Evolutionary conservation across 116 monocot genomes (phyloP), one percentile per base, ranked within the genome.

Genomic region (Trichopus zeylanicus): DNA sequence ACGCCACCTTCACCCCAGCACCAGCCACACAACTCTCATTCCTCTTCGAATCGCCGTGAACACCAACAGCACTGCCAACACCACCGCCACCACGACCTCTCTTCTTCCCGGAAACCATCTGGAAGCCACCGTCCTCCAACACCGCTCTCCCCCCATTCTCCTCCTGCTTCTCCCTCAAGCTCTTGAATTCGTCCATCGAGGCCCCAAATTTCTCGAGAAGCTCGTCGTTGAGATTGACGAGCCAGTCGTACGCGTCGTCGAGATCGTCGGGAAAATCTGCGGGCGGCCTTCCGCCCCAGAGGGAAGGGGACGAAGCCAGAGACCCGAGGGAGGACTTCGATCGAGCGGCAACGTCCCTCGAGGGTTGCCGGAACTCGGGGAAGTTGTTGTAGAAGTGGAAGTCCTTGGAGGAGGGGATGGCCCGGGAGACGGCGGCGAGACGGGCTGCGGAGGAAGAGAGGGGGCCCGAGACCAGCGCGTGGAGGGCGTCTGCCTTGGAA

Each of bases 351-450:
- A 84, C 66, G 25, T 67, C 71, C 26, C 53, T 62, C 46, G 64
- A 53, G 1, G 84, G 84, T 58, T 51, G 7, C 37, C 75, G 75
- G 64, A 98, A 98, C 21, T 75, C 73, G 46, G 67, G 62, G 74
- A 98, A 98, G 73, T 82, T 91, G 64, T 78, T 65, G 66, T 80
- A 98, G 73, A 91, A 98, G 54, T 98, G 87, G 78, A 91, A 98
- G 67, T 98, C 97, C 64, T 38, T 70, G 24, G 56, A 71, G 31
- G 68, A 64, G 1, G 97, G 97, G 67, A 98, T 61, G 29, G 63
- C 57, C 4, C 85, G 74, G 57, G 97, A 81, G 35, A 64, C 77
- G 42, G 51, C 47, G 53, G 75, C 61, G 48, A 87, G 75, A 53
- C 53, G 66, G 20, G 76, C 55, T 3, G 61, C 71, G 26, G 87